Base-by-base conservation (phyloP, 768 basidiomycete genomes). In the Podaxis carcinomalis region DNA sequence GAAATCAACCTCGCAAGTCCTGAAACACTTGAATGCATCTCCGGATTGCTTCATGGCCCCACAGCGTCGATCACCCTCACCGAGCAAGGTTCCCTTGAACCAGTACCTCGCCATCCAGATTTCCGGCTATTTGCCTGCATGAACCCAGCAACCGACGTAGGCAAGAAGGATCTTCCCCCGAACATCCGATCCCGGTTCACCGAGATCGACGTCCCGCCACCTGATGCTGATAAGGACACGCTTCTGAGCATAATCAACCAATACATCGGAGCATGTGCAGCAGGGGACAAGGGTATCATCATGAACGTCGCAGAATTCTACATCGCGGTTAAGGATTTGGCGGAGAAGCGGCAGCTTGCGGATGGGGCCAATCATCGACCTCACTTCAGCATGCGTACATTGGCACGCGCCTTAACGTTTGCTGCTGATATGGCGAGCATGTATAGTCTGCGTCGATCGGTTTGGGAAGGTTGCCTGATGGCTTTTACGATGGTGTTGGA, bases 131-230 rank as follows among this genome's bases (percentile, higher is more conserved):
- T 98, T 68, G 95, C 95, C 3, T 99, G 97, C 72, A 99, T 99
- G 97, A 99, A 99, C 69, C 97, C 97, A 4, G 97, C 97, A 0
- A 99, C 95, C 3, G 97, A 99, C 67, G 91, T 98, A 13, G 97
- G 97, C 36, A 99, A 98, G 78, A 97, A 95, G 68, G 96, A 98
- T 68, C 86, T 99, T 0, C 93, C 94, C 16, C 88, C 92, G 4
- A 89, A 89, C 67, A 91, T 98, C 52, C 87, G 95, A 37, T 84
- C 89, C 9, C 86, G 91, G 32, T 98, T 99, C 76, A 97, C 95
- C 0, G 97, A 98, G 72, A 85, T 98, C 57, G 94, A 95, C 69
- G 95, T 98, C 0, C 86, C 90, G n/a, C 83, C 95, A 2, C 95
- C 96, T 3, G 97, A 99, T 68, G 81, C 90, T 35, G 94, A 98